Evolutionary conservation across 2,329 filamentous ascomycete species (phyloP).

Genomic region (Diaporthe australafricana): DNA sequence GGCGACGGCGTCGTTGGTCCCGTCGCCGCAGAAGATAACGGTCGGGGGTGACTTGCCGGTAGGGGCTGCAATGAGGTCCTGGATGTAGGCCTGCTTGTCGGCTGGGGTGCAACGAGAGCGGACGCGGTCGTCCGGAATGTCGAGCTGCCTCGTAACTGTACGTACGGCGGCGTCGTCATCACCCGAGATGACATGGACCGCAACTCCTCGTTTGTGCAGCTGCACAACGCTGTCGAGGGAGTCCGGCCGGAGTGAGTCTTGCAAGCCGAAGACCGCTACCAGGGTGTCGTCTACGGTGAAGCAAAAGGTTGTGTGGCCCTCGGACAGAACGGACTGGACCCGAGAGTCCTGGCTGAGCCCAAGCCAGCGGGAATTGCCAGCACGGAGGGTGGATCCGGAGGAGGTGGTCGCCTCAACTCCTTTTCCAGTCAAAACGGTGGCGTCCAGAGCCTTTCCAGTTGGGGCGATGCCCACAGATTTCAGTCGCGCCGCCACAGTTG

Average conservation of each 20-base stretch:
- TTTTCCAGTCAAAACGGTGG: constrained; percentile 56
- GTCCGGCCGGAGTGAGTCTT: constrained; percentile 59
- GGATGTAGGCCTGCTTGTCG: constrained; percentile 60
- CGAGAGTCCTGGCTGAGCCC: constrained; percentile 44
- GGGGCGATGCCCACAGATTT: constrained; percentile 38
- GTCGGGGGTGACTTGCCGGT: constrained; percentile 43
- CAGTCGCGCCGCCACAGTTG: constrained; percentile 50
- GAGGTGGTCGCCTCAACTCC: constrained; percentile 55
- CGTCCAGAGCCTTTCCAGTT: constrained; percentile 42
- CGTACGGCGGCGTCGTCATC: constrained; percentile 64
- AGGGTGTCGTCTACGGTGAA: constrained; percentile 53
- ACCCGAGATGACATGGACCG: constrained; percentile 63
- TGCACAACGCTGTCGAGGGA: constrained; percentile 48
- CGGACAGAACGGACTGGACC: constrained; percentile 50
- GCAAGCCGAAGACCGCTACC: constrained; percentile 57
- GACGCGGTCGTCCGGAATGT: constrained; percentile 52
- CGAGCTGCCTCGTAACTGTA: constrained; percentile 51
- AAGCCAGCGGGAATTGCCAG: constrained; percentile 65
- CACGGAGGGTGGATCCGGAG: constrained; percentile 49
- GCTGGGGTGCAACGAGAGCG: constrained; percentile 56
- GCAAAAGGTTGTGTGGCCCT: constrained; percentile 59
- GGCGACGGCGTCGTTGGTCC: constrained; percentile 82
- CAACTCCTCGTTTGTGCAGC: constrained; percentile 53
- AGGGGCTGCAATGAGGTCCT: constrained; percentile 46
- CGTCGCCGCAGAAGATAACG: constrained; percentile 80